A percentile compares a stretch with the other conserved stretches of the same genome.
Conservation (phyloP, 31 red algal genomes). For the Odonthalia washingtoniensis region DNA sequence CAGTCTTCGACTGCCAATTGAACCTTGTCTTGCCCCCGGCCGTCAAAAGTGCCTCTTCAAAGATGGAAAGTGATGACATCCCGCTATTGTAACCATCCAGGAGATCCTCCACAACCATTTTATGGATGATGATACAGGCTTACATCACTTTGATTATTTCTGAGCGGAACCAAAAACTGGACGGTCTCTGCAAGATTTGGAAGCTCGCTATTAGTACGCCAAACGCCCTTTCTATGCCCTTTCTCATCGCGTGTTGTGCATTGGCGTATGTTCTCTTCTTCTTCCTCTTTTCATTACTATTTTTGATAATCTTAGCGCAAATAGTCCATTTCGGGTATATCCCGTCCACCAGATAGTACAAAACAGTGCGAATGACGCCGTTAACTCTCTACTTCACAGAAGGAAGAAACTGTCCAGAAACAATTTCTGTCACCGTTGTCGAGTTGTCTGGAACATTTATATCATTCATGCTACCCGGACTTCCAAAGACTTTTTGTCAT, state of each 20-base stretch:
- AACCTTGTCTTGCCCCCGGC: neutral
- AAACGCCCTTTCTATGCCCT: slow-evolving; percentile 55
- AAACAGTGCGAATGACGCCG: too few relatives aligned
- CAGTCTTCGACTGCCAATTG: neutral
- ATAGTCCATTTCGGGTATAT: too few relatives aligned
- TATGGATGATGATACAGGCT: too few relatives aligned
- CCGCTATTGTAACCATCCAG: neutral
- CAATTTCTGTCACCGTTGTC: too few relatives aligned
- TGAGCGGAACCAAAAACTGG: slow-evolving; percentile 9
- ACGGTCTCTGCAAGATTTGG: slow-evolving; percentile 29
- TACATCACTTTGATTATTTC: slow-evolving; percentile 37
- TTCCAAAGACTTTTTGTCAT: slow-evolving; percentile 18
- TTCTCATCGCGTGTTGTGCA: slow-evolving; percentile 29
- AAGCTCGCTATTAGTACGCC: slow-evolving; percentile 3
- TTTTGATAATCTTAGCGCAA: neutral
- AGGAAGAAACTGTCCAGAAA: too few relatives aligned
- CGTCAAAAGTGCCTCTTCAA: neutral
- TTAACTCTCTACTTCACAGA: too few relatives aligned
- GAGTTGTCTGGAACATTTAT: too few relatives aligned
- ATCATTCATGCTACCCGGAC: too few relatives aligned
- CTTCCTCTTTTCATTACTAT: neutral
- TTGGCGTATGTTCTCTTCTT: slow-evolving; percentile 15
- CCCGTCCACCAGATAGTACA: too few relatives aligned
- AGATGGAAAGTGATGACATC: neutral
- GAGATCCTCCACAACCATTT: slow-evolving; percentile 24